These are phyloP conservation scores for Ophiostoma sp. DNA, from an alignment of 2,329 filamentous ascomycete species.

Conservation along the genomic window DNA sequence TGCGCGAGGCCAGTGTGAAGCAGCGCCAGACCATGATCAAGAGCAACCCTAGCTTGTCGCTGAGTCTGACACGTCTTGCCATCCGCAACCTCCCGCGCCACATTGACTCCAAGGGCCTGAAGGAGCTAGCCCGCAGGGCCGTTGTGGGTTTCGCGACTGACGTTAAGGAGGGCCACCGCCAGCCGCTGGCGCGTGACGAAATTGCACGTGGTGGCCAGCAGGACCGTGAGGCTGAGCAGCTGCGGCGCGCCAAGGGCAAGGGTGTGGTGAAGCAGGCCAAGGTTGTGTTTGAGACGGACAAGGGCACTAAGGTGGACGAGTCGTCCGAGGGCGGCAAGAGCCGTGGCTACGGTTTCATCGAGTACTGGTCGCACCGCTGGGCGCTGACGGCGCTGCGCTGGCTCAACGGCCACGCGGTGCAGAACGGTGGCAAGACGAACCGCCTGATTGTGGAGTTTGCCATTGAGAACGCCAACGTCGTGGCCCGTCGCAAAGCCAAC, in stretches of 20 bases:
- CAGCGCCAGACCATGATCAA: conserved; percentile 91
- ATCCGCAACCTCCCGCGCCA: conserved; percentile 87
- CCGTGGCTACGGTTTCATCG: conserved; percentile 94
- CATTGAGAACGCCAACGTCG: conserved; percentile 95
- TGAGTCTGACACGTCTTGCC: conserved; percentile 86
- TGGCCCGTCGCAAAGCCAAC: conserved; percentile 70
- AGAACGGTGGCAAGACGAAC: conserved; percentile 73
- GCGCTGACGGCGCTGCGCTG: conserved; percentile 93
- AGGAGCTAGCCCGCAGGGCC: conserved; percentile 86
- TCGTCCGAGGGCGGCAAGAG: conserved; percentile 66
- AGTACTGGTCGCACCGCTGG: conserved; percentile 91
- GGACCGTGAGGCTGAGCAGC: conserved; percentile 76
- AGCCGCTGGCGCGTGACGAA: conserved; percentile 87
- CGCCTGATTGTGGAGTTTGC: conserved; percentile 94
- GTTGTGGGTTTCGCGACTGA: conserved; percentile 92
- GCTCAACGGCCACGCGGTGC: conserved; percentile 75
- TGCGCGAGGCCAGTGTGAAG: conserved; percentile 82
- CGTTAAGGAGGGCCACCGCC: conserved; percentile 73
- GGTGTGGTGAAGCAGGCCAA: conserved; percentile 90
- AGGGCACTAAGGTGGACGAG: conserved; percentile 82
- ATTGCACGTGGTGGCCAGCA: conserved; percentile 74
- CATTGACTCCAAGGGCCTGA: conserved; percentile 82
- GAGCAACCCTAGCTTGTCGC: conserved; percentile 82
- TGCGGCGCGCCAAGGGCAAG: conserved; percentile 78
- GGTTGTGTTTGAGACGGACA: conserved; percentile 84